These are phyloP conservation scores for Trametes sp. DNA, from an alignment of 1,284 basidiomycete species.

Conservation along the genomic window DNA sequence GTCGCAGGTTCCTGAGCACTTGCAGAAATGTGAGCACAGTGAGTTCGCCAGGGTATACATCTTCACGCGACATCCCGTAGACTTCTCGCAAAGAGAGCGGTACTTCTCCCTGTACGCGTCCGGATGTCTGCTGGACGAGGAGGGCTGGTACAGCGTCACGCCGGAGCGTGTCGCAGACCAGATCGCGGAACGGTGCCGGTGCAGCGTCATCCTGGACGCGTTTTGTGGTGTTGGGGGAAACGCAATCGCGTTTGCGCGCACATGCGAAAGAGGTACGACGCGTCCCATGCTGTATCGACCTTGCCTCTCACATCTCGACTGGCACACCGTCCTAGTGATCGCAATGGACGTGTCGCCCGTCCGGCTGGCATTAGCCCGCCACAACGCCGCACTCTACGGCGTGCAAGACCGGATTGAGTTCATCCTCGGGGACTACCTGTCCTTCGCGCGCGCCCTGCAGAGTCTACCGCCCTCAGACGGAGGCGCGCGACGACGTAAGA, in stretches of 20 bases:
- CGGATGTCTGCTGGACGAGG: conserved; percentile 83
- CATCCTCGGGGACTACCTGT: conserved; percentile 85
- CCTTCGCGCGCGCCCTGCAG: conserved; percentile 69
- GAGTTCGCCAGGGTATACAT: background rate
- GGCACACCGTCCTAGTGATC: conserved; percentile 66
- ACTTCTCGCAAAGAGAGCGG: conserved; percentile 85
- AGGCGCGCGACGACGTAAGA: conserved; percentile 46
- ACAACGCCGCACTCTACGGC: conserved; percentile 94
- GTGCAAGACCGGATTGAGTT: conserved; percentile 96
- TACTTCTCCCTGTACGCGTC: conserved; percentile 84
- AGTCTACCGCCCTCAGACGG: background rate
- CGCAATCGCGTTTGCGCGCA: conserved; percentile 95
- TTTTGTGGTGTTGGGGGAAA: conserved; percentile 99
- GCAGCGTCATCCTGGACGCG: conserved; percentile 86
- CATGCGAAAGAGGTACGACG: conserved; percentile 84
- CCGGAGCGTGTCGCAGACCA: conserved; percentile 92
- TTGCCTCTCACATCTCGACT: background rate
- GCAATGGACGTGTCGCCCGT: conserved; percentile 89
- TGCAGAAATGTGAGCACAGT: conserved; percentile 84
- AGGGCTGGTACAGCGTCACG: conserved; percentile 98
- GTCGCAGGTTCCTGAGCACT: conserved; percentile 74
- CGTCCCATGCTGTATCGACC: background rate
- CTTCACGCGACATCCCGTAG: conserved; percentile 49
- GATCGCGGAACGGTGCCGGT: conserved; percentile 92
- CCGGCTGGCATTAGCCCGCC: conserved; percentile 85